phyloP scores from a whole-genome alignment of 768 basidiomycete genomes.

The Auricularia cornea region DNA sequence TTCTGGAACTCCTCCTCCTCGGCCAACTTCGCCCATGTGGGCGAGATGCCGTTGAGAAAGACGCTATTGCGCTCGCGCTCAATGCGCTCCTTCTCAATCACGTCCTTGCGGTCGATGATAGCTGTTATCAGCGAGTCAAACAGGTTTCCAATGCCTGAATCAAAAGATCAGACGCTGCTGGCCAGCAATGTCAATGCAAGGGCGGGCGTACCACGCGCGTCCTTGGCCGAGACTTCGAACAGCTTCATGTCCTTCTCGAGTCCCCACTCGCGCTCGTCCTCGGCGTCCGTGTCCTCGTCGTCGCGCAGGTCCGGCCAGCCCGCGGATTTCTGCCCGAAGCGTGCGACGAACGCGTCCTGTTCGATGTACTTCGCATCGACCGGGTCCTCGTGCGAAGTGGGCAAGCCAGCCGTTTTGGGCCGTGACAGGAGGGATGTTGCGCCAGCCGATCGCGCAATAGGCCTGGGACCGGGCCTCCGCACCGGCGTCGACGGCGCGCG shows the following conservation, averaged over 20 bases:
- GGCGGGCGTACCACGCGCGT: slow-evolving; percentile 57
- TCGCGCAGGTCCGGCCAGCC: slow-evolving; percentile 45
- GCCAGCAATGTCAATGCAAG: slow-evolving; percentile 2
- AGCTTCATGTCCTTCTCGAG: slow-evolving; percentile 77
- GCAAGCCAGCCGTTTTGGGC: not conserved
- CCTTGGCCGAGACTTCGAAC: slow-evolving; percentile 88
- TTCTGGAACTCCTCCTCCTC: slow-evolving; percentile 53
- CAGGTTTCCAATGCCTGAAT: slow-evolving; percentile 65
- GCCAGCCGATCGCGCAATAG: not conserved
- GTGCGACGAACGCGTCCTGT: not conserved
- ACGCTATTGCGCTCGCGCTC: slow-evolving; percentile 78
- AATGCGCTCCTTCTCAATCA: slow-evolving; percentile 75
- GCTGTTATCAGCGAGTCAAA: slow-evolving; percentile 73
- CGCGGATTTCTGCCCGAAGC: slow-evolving; percentile 50
- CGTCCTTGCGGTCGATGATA: slow-evolving; percentile 70
- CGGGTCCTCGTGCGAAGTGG: not conserved
- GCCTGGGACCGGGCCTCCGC: not conserved
- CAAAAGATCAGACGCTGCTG: slow-evolving; percentile 9
- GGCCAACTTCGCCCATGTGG: slow-evolving; percentile 71
- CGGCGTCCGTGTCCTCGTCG: slow-evolving; percentile 14
- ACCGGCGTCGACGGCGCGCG: not conserved
- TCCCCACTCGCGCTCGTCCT: slow-evolving; percentile 61
- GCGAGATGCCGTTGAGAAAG: slow-evolving; percentile 55
- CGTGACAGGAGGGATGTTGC: not conserved
- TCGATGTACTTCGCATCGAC: not conserved